A percentile compares a stretch with the other conserved stretches of the same genome.
Conservation (phyloP, 2,329 filamentous ascomycete species). For the Rugonectria rugulosa region DNA sequence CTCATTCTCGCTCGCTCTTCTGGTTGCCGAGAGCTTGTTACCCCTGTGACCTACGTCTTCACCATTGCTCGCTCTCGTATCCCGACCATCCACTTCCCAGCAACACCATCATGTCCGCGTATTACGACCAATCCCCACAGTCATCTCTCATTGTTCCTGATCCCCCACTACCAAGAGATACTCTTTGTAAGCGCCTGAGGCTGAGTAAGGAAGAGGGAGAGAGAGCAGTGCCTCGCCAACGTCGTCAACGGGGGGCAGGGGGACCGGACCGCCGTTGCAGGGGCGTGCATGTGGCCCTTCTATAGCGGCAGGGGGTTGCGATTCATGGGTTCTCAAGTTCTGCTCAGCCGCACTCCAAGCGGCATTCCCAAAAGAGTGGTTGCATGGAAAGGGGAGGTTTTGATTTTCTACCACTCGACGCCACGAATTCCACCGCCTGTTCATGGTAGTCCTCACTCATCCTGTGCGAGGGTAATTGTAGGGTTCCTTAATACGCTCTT, state of each 20-base stretch:
- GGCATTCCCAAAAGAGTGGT: no score
- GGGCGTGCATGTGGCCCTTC: neutral
- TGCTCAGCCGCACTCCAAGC: slow-evolving; percentile 22
- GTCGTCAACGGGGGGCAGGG: no score
- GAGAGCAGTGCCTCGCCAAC: slow-evolving; percentile 8
- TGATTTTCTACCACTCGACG: no score
- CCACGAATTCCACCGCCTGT: no score
- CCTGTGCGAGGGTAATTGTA: neutral
- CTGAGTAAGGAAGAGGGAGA: slow-evolving; percentile 7
- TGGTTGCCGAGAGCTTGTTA: neutral
- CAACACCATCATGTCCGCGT: slow-evolving; percentile 3
- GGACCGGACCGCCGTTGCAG: neutral
- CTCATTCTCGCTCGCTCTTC: neutral
- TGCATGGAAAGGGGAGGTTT: no score
- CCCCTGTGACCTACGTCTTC: neutral
- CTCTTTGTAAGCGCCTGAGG: slow-evolving; percentile 1
- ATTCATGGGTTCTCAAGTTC: neutral
- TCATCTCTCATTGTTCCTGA: neutral
- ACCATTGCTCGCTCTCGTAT: neutral
- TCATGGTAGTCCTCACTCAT: neutral
- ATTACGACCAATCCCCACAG: neutral
- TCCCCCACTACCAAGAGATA: neutral
- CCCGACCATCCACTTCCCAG: neutral
- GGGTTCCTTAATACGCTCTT: neutral
- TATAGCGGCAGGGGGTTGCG: neutral